Evolutionary conservation across 768 basidiomycete species (phyloP).

Genomic region (Lactifluus subvellereus): DNA sequence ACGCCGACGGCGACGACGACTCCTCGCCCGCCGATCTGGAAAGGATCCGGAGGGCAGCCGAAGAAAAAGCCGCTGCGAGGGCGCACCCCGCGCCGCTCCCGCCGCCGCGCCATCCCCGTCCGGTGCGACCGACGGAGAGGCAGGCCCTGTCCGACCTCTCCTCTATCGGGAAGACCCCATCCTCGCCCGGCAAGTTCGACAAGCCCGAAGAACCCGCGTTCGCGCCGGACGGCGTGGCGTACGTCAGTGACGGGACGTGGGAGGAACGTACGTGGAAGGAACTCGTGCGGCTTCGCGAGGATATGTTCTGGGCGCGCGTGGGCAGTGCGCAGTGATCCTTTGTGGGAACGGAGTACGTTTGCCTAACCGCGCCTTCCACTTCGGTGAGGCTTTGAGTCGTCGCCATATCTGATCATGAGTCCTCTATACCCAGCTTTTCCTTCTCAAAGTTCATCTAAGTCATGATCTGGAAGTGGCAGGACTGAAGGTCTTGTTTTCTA

Average conservation of each 20-base stretch:
- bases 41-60: background rate
- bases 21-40: background rate
- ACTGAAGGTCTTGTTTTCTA: background rate
- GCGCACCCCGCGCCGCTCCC: slow-evolving; percentile 7
- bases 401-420: background rate
- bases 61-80: background rate
- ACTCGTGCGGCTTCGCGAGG: slow-evolving; percentile 63
- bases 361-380: background rate
- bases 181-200: background rate
- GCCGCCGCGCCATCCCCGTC: slow-evolving; percentile 17
- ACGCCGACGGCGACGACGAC: background rate
- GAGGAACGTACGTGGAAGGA: slow-evolving; percentile 85
- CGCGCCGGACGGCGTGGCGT: slow-evolving; percentile 38
- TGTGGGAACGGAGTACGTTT: background rate
- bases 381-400: background rate
- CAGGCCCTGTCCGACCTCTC: background rate
- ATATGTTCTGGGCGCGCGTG: slow-evolving; percentile 82
- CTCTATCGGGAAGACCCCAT: background rate
- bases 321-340: slow-evolving; percentile 43
- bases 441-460: slow-evolving; percentile 5
- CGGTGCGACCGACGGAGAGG: slow-evolving; percentile 8
- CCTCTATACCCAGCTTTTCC: background rate
- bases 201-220: slow-evolving; percentile 8
- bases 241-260: slow-evolving; percentile 68
- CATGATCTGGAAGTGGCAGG: slow-evolving; percentile 7